phyloP scores from a whole-genome alignment of 352 stramenopile species.

The Phytopythium helicoides region DNA sequence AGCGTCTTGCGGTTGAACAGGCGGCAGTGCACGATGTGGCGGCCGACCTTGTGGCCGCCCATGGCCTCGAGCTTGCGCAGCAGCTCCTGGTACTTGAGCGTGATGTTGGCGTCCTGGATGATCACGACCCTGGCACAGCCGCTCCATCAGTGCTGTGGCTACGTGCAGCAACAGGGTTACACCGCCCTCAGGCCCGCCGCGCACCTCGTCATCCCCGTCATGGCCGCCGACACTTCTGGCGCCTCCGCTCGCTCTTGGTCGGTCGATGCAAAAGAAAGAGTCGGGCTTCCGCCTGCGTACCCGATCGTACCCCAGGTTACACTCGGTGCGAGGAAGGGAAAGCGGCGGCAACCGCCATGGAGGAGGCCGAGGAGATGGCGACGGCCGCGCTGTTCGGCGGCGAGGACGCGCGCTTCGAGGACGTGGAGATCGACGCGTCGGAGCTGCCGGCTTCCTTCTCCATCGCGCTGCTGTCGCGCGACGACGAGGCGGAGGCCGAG shows the following conservation, averaged over 20 bases:
- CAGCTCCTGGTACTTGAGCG: slow-evolving; percentile 85
- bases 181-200: neutral
- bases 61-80: slow-evolving; percentile 83
- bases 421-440: slow-evolving; percentile 42
- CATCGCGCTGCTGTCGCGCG: slow-evolving; percentile 31
- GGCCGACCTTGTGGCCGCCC: slow-evolving; percentile 73
- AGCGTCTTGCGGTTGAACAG: slow-evolving; percentile 85
- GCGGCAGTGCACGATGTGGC: slow-evolving; percentile 84
- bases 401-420: slow-evolving; percentile 47
- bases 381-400: slow-evolving; percentile 50
- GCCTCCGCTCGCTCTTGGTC: neutral
- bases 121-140: slow-evolving; percentile 59
- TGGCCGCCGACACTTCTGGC: slow-evolving; percentile 17
- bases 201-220: slow-evolving; percentile 79
- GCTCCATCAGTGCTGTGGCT: neutral
- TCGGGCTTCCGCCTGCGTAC: too few species aligned
- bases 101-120: slow-evolving; percentile 76
- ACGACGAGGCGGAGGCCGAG: slow-evolving; percentile 16
- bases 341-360: slow-evolving; percentile 14
- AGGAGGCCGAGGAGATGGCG: slow-evolving; percentile 53
- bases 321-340: slow-evolving; percentile 6
- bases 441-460: slow-evolving; percentile 48
- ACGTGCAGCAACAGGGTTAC: neutral
- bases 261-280: too few species aligned
- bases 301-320: too few species aligned